Percentiles rank a stretch among this genome's conserved stretches.
Evolutionary conservation across 768 basidiomycete genomes (phyloP).

Genomic region (Fomitopsis serialis): DNA sequence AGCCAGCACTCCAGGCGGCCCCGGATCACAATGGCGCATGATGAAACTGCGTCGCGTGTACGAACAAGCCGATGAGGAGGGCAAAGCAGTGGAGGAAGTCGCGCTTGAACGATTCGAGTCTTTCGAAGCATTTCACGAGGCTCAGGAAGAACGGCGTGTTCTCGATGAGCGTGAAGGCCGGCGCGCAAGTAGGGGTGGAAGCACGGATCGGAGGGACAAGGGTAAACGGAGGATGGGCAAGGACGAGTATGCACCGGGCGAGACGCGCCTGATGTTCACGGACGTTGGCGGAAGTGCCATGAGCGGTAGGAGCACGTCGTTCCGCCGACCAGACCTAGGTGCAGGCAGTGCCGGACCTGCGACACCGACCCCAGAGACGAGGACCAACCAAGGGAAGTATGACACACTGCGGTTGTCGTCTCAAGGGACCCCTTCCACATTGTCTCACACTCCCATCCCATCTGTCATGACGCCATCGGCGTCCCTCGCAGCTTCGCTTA

Average conservation of each 20-base stretch:
- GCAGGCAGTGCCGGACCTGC: constrained; percentile 41
- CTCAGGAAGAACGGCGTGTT: constrained; percentile 77
- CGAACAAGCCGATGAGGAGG: constrained; percentile 87
- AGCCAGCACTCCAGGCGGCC: constrained; percentile 71
- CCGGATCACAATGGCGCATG: constrained; percentile 97
- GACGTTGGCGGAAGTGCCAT: constrained; percentile 51
- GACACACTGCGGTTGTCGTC: constrained; percentile 61
- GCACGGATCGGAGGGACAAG: constrained; percentile 29
- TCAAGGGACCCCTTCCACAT: constrained; percentile 50
- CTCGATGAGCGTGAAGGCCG: constrained; percentile 77
- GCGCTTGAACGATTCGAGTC: constrained; percentile 87
- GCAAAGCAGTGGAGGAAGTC: constrained; percentile 64
- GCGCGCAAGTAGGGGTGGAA: constrained; percentile 32
- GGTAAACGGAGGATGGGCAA: constrained; percentile 19
- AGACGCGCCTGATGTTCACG: constrained; percentile 63
- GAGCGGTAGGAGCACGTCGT: constrained; percentile 81
- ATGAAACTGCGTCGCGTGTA: constrained; percentile 88
- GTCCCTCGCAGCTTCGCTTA: constrained; percentile 21
- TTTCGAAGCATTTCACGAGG: constrained; percentile 82
- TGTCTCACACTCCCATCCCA: constrained; percentile 80
- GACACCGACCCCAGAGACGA: constrained; percentile 42
- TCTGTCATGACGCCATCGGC: constrained; percentile 78
- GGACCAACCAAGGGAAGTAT: constrained; percentile 17
- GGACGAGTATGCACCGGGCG: constrained; percentile 24
- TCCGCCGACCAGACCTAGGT: constrained; percentile 69